Evolutionary conservation across 2,329 filamentous ascomycete species (phyloP), one percentile per base, ranked within the genome.

Genomic region (Aspergillus thermomutatus): DNA sequence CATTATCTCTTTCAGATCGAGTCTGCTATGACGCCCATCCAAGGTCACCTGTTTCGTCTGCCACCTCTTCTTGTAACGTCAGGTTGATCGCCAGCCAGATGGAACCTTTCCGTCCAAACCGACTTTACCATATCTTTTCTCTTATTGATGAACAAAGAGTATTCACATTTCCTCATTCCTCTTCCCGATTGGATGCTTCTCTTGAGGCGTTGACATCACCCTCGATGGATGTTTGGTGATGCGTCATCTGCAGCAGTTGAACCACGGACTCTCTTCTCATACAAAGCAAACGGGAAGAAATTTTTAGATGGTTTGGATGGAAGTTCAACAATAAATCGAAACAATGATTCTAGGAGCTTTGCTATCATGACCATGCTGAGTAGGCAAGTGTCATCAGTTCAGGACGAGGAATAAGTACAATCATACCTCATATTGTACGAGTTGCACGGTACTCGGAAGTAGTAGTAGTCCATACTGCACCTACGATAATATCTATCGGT

Each of bases 21-120:
- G 27, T 26, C 6, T 11, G 19, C 48, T 31, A 31, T 49, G n/a
- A 31, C 27, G 26, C 26, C 27, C 49, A 50, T 31, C 46, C 27
- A 37, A 23, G 28, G 49, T 50, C 49, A 31, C 23, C 43, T 46
- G 37, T 54, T 45, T 25, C 25, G 19, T 53, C 60, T 63, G 56
- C 59, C 62, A 63, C 60, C 55, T 62, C 51, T 46, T 51, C 57
- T 56, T 66, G 64, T 57, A 65, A 66, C 64, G 62, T 60, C 50
- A 54, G 52, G 45, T 56, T 55, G 49, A 25, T 53, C 43, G 27
- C 25, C 19, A 31, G 26, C 21, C 52, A 58, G 58, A 60, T 48
- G 50, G n/a, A 27, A 51, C 27, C 21, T 25, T 48, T 55, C 19
- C 17, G 28, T 45, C 43, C 43, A 28, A 41, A 43, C 11, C 7